Conservation (phyloP, 208 protist genomes). For the Leishmania mexicana region DNA sequence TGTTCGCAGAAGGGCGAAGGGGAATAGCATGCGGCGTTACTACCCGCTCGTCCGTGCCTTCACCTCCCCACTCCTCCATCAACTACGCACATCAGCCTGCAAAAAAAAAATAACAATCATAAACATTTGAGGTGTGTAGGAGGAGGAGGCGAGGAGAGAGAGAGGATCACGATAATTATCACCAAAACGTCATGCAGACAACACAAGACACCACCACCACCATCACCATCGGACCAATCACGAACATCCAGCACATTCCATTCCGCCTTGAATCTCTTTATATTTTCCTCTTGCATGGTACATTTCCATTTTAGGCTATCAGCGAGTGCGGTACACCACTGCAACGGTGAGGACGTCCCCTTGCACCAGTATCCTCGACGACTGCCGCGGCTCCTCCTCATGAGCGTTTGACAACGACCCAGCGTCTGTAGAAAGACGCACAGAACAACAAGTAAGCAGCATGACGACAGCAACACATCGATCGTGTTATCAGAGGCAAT, state of each 20-base stretch:
- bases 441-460: not conserved
- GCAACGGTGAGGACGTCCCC: not conserved
- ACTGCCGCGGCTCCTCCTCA: not conserved
- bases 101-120: no score
- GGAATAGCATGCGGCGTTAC: not conserved
- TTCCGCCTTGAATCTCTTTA: not conserved
- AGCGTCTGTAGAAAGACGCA: not conserved
- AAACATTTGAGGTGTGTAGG: not conserved
- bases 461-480: not conserved
- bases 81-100: not conserved
- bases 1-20: not conserved
- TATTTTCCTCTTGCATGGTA: not conserved
- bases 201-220: not conserved
- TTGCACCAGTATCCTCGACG: not conserved
- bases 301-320: not conserved
- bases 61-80: not conserved
- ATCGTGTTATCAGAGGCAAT: not conserved
- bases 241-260: not conserved
- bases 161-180: not conserved
- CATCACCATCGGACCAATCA: not conserved
- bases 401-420: not conserved
- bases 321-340: not conserved
- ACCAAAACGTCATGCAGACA: not conserved
- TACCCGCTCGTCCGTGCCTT: not conserved
- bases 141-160: not conserved